phyloP scores from a whole-genome alignment of 139 green algal species.

The Chlamydomonas sp. region DNA sequence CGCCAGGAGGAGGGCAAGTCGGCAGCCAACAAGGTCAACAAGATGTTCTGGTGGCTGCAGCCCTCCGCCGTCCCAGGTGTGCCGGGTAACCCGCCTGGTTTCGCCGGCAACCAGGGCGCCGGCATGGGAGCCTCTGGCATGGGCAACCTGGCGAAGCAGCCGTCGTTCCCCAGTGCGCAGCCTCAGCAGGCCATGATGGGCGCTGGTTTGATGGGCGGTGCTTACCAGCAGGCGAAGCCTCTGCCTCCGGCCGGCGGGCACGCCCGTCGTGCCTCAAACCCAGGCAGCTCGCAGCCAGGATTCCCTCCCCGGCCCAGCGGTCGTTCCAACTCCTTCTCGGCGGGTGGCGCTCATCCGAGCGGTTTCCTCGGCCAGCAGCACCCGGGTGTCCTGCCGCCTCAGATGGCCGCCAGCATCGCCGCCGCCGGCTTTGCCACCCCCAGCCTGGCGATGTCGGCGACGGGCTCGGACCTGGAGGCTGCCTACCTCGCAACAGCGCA shows the following conservation, averaged over 20 bases:
- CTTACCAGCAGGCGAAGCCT: background rate
- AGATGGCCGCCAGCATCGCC: constrained; percentile 36
- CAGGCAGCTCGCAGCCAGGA: background rate
- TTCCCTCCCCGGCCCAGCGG: constrained; percentile 1
- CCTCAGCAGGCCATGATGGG: constrained; percentile 1
- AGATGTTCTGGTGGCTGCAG: constrained; percentile 54
- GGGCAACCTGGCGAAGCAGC: background rate
- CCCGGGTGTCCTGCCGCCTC: background rate
- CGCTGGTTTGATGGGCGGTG: background rate
- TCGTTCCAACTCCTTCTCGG: constrained; percentile 29
- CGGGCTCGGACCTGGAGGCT: background rate
- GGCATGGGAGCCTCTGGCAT: background rate
- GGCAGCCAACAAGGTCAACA: constrained; percentile 56
- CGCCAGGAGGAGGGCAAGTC: constrained; percentile 47
- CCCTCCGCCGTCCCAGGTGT: constrained; percentile 21
- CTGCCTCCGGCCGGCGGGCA: background rate
- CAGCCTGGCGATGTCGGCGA: background rate
- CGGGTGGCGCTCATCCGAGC: background rate
- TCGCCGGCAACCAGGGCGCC: background rate
- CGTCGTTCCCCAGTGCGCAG: background rate
- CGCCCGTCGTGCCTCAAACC: constrained; percentile 13
- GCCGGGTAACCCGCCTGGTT: background rate
- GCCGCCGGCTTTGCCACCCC: constrained; percentile 7
- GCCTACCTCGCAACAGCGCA: constrained; percentile 12
- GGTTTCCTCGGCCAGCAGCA: background rate